These are phyloP conservation scores for Annona cherimola DNA, from an alignment of 164 flowering plant genomes.

Conservation along the genomic window DNA sequence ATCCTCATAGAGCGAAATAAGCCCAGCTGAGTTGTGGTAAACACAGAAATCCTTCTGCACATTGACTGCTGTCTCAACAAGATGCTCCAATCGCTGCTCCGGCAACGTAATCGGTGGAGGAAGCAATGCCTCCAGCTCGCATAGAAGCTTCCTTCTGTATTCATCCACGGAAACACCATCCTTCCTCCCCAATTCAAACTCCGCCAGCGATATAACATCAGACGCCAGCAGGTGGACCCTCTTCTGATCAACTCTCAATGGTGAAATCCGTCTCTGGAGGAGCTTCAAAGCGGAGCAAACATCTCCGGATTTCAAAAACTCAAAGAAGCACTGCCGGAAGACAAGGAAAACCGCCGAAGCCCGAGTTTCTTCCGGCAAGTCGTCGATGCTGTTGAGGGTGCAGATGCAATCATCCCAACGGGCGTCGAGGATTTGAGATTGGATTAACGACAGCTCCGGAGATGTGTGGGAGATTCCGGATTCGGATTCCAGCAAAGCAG, in stretches of 20 bases:
- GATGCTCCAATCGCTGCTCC: constrained; percentile 46
- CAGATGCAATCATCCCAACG: constrained; percentile 61
- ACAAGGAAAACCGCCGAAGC: constrained; percentile 53
- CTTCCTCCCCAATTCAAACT: constrained; percentile 21
- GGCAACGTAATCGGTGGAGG: constrained; percentile 50
- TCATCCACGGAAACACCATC: constrained; percentile 29
- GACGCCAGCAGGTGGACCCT: constrained; percentile 51
- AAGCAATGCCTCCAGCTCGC: constrained; percentile 56
- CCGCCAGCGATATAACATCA: constrained; percentile 36
- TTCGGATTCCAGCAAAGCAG: constrained; percentile 63
- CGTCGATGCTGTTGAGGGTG: constrained; percentile 31
- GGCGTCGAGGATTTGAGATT: constrained; percentile 41
- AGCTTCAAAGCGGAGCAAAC: constrained; percentile 45
- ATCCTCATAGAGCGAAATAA: constrained; percentile 59
- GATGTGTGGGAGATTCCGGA: constrained; percentile 49
- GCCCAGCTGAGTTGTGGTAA: constrained; percentile 50
- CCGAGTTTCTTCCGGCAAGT: constrained; percentile 41
- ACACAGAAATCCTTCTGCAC: constrained; percentile 59
- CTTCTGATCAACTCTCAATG: constrained; percentile 34
- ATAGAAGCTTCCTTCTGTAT: constrained; percentile 38
- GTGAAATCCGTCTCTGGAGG: constrained; percentile 42
- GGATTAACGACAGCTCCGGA: constrained; percentile 34
- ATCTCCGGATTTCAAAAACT: constrained; percentile 47
- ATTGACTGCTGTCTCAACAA: constrained; percentile 56
- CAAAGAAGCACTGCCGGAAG: constrained; percentile 51